These are phyloP conservation scores for Hortiboletus campestris DNA, from an alignment of 768 basidiomycete genomes.

Conservation along the genomic window DNA sequence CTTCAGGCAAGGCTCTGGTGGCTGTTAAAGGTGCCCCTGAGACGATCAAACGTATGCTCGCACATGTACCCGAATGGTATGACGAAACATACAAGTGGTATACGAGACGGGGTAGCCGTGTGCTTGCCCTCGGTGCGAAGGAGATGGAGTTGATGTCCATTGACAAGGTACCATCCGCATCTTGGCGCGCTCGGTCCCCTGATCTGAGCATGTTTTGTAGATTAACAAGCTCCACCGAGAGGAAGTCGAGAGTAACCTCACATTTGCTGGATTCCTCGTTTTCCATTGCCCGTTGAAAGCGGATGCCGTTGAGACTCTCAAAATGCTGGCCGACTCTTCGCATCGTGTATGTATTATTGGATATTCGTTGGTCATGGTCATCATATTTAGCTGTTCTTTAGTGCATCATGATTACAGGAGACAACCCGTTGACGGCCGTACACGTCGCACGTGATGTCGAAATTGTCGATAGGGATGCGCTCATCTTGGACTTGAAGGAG, in stretches of 20 bases:
- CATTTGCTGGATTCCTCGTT: conserved; percentile 94
- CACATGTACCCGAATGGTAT: conserved; percentile 68
- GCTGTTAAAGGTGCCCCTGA: conserved; percentile 98
- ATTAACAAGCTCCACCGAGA: conserved; percentile 87
- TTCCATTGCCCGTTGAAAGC: conserved; percentile 97
- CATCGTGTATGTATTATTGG: conserved; percentile 70
- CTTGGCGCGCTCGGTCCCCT: background rate
- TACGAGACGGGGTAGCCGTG: conserved; percentile 89
- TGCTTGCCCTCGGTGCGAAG: conserved; percentile 88
- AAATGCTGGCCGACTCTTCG: conserved; percentile 94
- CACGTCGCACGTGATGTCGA: conserved; percentile 97
- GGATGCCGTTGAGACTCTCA: conserved; percentile 87
- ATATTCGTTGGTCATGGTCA: background rate
- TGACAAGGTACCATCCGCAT: conserved; percentile 59
- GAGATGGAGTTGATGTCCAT: conserved; percentile 67
- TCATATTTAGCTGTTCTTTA: conserved; percentile 28
- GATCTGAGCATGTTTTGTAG: conserved; percentile 36
- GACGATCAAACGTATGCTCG: conserved; percentile 89
- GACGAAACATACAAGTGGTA: conserved; percentile 96
- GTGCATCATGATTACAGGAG: conserved; percentile 99
- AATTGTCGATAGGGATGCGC: conserved; percentile 91
- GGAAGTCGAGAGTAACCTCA: conserved; percentile 71
- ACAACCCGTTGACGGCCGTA: conserved; percentile 94
- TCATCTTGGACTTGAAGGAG: conserved; percentile 89
- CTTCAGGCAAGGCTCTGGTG: conserved; percentile 58